These are phyloP conservation scores for Pyrenochaeta sp. DNA, from an alignment of 2,329 filamentous ascomycete genomes.

Conservation along the genomic window DNA sequence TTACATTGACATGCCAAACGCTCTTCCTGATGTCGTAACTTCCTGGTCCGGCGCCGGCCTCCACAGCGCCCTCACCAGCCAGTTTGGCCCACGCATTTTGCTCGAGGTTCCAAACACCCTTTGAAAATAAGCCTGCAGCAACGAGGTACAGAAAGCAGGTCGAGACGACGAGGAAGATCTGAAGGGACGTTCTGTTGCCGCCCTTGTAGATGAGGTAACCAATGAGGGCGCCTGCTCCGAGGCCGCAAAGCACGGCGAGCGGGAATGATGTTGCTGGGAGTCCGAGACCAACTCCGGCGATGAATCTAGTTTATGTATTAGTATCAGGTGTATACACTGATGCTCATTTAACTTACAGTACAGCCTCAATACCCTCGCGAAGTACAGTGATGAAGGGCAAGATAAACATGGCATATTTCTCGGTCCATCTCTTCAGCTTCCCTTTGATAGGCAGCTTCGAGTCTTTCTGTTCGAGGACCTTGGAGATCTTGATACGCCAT, in stretches of 20 bases:
- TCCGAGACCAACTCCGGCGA: constrained; percentile 82
- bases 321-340: neutral
- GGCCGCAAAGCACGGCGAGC: constrained; percentile 75
- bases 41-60: constrained; percentile 68
- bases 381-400: constrained; percentile 89
- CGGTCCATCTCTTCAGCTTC: constrained; percentile 68
- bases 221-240: constrained; percentile 71
- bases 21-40: constrained; percentile 81
- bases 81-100: constrained; percentile 71
- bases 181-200: constrained; percentile 71
- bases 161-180: constrained; percentile 81
- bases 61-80: constrained; percentile 69
- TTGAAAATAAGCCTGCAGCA: constrained; percentile 81
- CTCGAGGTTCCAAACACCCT: constrained; percentile 78
- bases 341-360: constrained; percentile 60
- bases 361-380: constrained; percentile 83
- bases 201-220: constrained; percentile 81
- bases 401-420: constrained; percentile 87
- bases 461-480: constrained; percentile 68
- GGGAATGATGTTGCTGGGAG: constrained; percentile 80
- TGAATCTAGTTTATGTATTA: constrained; percentile 60
- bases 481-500: constrained; percentile 83
- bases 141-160: constrained; percentile 87
- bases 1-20: constrained; percentile 83
- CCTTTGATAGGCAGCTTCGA: constrained; percentile 48